Evolutionary conservation across 306 rosid genomes (phyloP), one percentile per base, ranked within the genome.

Genomic region (Cicer bijugum): DNA sequence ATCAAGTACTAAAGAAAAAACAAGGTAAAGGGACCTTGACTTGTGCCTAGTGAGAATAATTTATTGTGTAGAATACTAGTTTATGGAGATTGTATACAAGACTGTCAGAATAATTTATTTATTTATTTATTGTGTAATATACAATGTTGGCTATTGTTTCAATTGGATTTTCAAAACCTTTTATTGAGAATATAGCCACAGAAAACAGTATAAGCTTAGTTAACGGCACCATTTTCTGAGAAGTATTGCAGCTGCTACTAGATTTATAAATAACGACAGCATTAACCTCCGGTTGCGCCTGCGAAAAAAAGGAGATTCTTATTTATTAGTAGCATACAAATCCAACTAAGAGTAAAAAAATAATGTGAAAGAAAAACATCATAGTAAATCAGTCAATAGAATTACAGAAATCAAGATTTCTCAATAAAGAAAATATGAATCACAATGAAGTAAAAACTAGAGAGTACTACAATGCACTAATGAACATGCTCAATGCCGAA

Each of bases 271-370:
- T 16, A 50, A 59, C 63, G 78, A 67, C 62, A 73, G 63, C 79
- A 43, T 63, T 35, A 66, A 71, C 83, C 75, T 80, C 78, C 85
- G 43, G 70, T 12, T 14, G 84, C 78, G 77, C 86, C 89, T 89
- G 82, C 84, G 67, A 12, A 12, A 16, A 73, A 42, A 70, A 81
- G 16, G 7, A 37, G 68, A 42, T 69, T 56, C 40, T 48, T 45
- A 12, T 53, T 42, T 57, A 28, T 80, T 50, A 73, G 64, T 71
- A 74, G n/a, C 80, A 44, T 9, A 42, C 50, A 38, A 12, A 68
- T 14, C 47, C 70, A 60, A 46, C 57, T 4, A 23, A 50, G 8
- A 8, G 3, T 16, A 15, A 43, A 14, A 23, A 23, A 33, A 12
- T 11, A 53, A 11, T 53, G 59, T 16, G 20, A 3, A 16, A 16